Percentiles rank a stretch among this genome's conserved stretches.
Evolutionary conservation across 768 basidiomycete species (phyloP).

Genomic region (Tylopilus sp.): DNA sequence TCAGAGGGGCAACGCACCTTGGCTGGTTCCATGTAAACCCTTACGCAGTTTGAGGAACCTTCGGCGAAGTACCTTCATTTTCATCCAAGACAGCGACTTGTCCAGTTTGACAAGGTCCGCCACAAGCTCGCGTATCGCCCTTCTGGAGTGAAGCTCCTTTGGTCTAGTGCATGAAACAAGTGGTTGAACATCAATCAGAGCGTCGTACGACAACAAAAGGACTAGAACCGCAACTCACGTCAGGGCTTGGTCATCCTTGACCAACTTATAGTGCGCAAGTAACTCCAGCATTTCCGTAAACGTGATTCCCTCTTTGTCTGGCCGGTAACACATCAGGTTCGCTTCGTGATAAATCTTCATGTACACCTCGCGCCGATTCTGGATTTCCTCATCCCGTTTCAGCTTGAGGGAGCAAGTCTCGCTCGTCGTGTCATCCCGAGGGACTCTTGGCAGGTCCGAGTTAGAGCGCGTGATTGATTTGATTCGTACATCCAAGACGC

Average conservation of each 20-base stretch:
- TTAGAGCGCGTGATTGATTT: slow-evolving; percentile 71
- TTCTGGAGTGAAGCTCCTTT: slow-evolving; percentile 74
- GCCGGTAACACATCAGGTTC: slow-evolving; percentile 57
- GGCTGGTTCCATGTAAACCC: slow-evolving; percentile 31
- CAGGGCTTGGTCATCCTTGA: slow-evolving; percentile 84
- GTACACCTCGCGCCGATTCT: slow-evolving; percentile 66
- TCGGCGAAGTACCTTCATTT: slow-evolving; percentile 67
- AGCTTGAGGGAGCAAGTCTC: slow-evolving; percentile 66
- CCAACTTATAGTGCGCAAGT: slow-evolving; percentile 87
- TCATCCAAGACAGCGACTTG: slow-evolving; percentile 75
- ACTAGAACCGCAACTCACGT: slow-evolving; percentile 43
- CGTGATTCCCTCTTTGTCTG: slow-evolving; percentile 68
- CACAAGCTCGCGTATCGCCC: slow-evolving; percentile 74
- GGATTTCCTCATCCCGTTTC: slow-evolving; percentile 46
- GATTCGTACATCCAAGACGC: slow-evolving; percentile 85
- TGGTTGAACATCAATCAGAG: neutral
- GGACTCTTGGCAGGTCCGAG: too few relatives aligned
- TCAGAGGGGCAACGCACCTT: neutral
- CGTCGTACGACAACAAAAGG: neutral
- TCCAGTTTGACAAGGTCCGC: slow-evolving; percentile 83
- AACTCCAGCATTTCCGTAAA: slow-evolving; percentile 88
- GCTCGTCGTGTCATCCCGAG: slow-evolving; percentile 37
- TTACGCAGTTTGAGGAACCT: slow-evolving; percentile 54
- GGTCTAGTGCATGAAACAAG: slow-evolving; percentile 43
- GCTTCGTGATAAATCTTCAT: slow-evolving; percentile 87